phyloP scores from a whole-genome alignment of 768 basidiomycete species.

The Pleurotus djamor region DNA sequence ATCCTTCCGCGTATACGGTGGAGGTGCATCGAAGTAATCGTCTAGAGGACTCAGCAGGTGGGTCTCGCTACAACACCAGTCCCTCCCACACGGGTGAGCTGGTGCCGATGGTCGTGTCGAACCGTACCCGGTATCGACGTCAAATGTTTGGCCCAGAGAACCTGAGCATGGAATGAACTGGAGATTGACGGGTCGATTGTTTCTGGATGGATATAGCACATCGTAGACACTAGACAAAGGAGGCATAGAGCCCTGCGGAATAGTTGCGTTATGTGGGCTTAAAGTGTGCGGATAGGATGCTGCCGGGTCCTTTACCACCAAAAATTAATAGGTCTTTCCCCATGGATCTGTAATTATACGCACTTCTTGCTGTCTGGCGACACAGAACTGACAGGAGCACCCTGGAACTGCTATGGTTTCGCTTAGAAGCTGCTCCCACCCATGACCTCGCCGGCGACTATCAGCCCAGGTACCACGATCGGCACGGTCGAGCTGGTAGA shows the following conservation, averaged over 20 bases:
- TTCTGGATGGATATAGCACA: conserved; percentile 1
- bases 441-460: not conserved
- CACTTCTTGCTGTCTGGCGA: not conserved
- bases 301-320: not conserved
- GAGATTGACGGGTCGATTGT: not conserved
- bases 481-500: too few relatives aligned
- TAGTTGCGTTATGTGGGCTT: not conserved
- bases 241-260: not conserved
- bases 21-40: not conserved
- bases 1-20: not conserved
- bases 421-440: not conserved
- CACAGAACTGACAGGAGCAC: not conserved
- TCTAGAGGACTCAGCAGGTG: not conserved
- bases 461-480: not conserved
- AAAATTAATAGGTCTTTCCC: not conserved
- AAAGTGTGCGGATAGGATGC: too few relatives aligned
- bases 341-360: not conserved
- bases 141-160: too few relatives aligned
- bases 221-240: conserved; percentile 4
- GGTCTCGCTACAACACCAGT: not conserved
- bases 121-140: not conserved
- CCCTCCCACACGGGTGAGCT: not conserved
- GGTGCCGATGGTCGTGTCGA: not conserved
- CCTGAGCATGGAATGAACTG: not conserved
- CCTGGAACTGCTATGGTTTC: not conserved